Evolutionary conservation across 73 alveolate genomes (phyloP).

Genomic region (Tetrahymena thermophila): DNA sequence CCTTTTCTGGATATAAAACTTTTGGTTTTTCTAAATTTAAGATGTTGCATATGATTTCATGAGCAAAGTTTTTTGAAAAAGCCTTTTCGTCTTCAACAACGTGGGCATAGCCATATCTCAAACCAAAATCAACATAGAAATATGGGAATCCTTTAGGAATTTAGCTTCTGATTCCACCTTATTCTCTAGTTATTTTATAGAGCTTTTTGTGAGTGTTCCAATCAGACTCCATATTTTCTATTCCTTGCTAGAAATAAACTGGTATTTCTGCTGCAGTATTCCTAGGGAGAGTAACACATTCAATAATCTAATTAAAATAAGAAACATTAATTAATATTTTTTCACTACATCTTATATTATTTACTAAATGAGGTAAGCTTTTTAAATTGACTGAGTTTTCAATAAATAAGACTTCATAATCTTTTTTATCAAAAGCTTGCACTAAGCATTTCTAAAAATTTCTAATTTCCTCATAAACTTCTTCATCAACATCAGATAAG

Average conservation of each 20-base stretch:
- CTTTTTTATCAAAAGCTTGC: slow-evolving; percentile 16
- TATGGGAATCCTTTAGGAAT: slow-evolving; percentile 44
- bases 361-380: slow-evolving; percentile 24
- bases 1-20: slow-evolving; percentile 15
- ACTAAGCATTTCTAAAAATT: slow-evolving; percentile 26
- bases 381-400: slow-evolving; percentile 28
- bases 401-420: slow-evolving; percentile 18
- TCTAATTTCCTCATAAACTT: slow-evolving; percentile 22
- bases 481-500: slow-evolving; percentile 32
- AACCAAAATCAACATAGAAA: slow-evolving; percentile 33
- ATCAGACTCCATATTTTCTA: slow-evolving; percentile 37
- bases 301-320: background rate
- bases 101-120: slow-evolving; percentile 32
- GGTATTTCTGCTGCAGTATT: slow-evolving; percentile 24
- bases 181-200: slow-evolving; percentile 7
- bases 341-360: background rate
- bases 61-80: slow-evolving; percentile 21
- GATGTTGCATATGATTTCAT: slow-evolving; percentile 22
- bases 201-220: slow-evolving; percentile 42
- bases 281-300: slow-evolving; percentile 36
- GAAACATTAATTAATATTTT: background rate
- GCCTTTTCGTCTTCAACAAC: slow-evolving; percentile 31
- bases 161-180: slow-evolving; percentile 39
- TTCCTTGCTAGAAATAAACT: slow-evolving; percentile 25
- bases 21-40: slow-evolving; percentile 11